Evolutionary conservation across 2,329 filamentous ascomycete genomes (phyloP), one percentile per base, ranked within the genome.

Genomic region (Monosporascus sp.): DNA sequence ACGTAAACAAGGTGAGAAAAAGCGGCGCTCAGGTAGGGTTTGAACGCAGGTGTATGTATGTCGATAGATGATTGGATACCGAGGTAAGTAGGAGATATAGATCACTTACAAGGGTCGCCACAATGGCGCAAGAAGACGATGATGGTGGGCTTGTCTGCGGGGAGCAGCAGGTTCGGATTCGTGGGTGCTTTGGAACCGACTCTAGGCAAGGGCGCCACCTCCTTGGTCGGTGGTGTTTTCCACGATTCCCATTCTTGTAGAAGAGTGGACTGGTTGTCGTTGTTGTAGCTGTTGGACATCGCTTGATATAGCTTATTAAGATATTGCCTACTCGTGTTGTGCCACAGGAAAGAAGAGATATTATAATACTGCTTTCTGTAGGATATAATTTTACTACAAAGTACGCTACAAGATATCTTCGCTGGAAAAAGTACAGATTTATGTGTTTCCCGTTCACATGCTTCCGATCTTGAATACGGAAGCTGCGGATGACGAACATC

Each of bases 111-210:
- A 11, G 87, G 87, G 71, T 86, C 89, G 36, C 87, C 87, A 66
- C 86, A 90, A 66, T 90, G 86, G 36, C 87, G 77, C 6, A 91
- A 75, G 63, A 91, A 91, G 17, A 83, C 78, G 20, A 91, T 70
- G 1, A 91, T 66, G 0, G 79, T 81, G 1, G 83, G 82, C 61
- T 80, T 83, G 24, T 73, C 71, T 43, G 74, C 69, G 1, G 80
- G 78, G n/a, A 87, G 68, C 7, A 66, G 64, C 6, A 89, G 71
- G 55, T 76, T 74, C 26, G 73, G 59, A 27, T 80, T 76, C 6
- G 73, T 73, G 1, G 85, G 86, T 1, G 85, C 85, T 56, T 75
- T 72, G 36, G 75, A 67, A 56, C 82, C 84, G 31, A 83, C 71
- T 50, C 74, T 66, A 9, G 83, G 84, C 11, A 73, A 62, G 1